Conservation (phyloP, 768 basidiomycete species). For the Auricularia sp. region DNA sequence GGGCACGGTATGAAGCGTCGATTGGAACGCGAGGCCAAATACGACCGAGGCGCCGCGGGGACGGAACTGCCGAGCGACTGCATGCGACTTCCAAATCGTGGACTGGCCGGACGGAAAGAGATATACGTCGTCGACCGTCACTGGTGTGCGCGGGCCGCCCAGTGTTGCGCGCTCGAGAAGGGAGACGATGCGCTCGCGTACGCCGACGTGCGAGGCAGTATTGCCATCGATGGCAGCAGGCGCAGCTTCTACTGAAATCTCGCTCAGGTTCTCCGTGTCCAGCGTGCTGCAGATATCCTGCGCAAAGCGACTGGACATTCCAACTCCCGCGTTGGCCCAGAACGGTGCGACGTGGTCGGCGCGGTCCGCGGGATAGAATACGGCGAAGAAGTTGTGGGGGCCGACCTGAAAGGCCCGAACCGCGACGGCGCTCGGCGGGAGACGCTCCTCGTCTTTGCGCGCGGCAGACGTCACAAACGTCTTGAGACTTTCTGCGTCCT, state of each 20-base stretch:
- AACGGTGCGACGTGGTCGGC: neutral
- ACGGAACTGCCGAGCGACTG: neutral
- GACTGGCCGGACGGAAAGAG: neutral
- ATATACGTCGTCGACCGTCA: neutral
- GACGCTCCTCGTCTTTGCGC: neutral
- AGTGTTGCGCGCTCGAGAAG: neutral
- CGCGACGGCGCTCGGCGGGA: neutral
- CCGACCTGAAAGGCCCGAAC: neutral
- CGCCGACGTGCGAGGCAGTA: neutral
- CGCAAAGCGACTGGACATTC: neutral
- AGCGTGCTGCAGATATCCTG: neutral
- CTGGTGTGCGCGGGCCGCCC: neutral
- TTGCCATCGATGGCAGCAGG: neutral
- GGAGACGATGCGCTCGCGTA: neutral
- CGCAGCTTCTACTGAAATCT: neutral
- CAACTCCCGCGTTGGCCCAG: neutral
- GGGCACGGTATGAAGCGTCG: neutral
- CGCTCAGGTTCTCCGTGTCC: neutral
- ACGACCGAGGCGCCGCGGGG: neutral
- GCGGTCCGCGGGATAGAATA: neutral
- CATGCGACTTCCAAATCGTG: neutral
- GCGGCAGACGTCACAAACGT: neutral
- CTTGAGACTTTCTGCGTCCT: neutral
- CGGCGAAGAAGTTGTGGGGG: neutral
- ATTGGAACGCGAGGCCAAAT: neutral